Evolutionary conservation across 2,329 filamentous ascomycete species (phyloP).

Genomic region (Colletotrichum eremochloae): DNA sequence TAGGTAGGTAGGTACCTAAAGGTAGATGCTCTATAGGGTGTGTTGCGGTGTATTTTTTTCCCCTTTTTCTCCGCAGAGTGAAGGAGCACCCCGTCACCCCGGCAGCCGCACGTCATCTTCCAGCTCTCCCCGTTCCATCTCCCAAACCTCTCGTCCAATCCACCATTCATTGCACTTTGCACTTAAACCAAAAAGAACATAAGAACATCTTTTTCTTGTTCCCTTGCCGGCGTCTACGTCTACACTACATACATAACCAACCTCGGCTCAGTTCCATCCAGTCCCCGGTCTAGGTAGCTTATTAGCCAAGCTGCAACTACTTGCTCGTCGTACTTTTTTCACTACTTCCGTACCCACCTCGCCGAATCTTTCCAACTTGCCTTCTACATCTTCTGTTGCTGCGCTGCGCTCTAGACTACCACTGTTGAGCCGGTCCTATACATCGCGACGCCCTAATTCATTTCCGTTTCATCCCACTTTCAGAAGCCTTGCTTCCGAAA

Average conservation of each 20-base stretch:
- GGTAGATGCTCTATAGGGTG: too few relatives aligned
- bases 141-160: not conserved
- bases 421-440: not conserved
- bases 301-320: not conserved
- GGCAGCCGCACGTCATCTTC: constrained; percentile 41
- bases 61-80: not conserved
- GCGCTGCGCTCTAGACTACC: not conserved
- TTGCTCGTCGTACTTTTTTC: not conserved
- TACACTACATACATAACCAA: not conserved
- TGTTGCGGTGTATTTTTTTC: not conserved
- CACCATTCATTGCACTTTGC: not conserved
- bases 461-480: not conserved
- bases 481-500: not conserved
- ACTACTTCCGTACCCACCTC: constrained; percentile 2
- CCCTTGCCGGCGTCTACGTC: not conserved
- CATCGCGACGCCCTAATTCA: not conserved
- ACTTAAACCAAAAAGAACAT: not conserved
- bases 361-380: not conserved
- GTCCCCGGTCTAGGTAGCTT: not conserved
- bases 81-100: constrained; percentile 27
- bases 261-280: not conserved
- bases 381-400: constrained; percentile 2
- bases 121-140: constrained; percentile 2
- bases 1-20: not conserved
- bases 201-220: not conserved